Evolutionary conservation across 192 early-diverging fungal genomes (phyloP).

Genomic region (Coemansia sp.): DNA sequence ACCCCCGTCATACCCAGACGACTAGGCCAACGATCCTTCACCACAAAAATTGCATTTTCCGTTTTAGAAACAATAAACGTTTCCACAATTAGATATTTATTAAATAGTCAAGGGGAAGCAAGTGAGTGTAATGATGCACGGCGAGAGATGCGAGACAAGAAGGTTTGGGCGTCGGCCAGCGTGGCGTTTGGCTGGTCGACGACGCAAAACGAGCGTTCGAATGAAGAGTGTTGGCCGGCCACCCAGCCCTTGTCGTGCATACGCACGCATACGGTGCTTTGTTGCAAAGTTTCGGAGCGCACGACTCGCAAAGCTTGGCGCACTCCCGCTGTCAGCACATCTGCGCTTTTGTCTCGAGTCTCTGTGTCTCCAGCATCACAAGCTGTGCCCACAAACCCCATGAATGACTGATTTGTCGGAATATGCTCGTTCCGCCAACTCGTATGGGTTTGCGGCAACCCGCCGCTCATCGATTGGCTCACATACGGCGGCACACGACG

Average conservation of each 20-base stretch:
- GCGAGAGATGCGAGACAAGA: slow-evolving; percentile 19
- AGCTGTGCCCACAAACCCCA: too few relatives aligned
- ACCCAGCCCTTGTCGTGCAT: slow-evolving; percentile 56
- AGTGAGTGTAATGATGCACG: neutral
- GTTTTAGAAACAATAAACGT: slow-evolving; percentile 2
- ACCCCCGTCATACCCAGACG: neutral
- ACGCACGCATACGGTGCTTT: slow-evolving; percentile 24
- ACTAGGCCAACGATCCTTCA: neutral
- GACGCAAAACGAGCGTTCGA: slow-evolving; percentile 17
- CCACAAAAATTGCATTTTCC: neutral
- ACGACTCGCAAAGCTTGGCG: too few relatives aligned
- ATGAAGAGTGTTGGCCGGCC: slow-evolving; percentile 11
- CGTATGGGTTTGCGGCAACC: slow-evolving; percentile 7
- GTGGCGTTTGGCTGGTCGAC: slow-evolving; percentile 51
- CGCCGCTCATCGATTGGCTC: slow-evolving; percentile 1
- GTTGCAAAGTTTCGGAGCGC: too few relatives aligned
- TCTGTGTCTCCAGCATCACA: too few relatives aligned
- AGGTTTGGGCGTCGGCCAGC: slow-evolving; percentile 40
- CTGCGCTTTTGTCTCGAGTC: too few relatives aligned
- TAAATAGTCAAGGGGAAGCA: neutral
- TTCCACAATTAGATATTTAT: neutral
- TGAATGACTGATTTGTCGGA: too few relatives aligned
- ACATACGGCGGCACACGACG: slow-evolving; percentile 40
- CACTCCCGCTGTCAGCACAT: too few relatives aligned
- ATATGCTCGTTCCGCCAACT: slow-evolving; percentile 11